A percentile compares a stretch with the other conserved stretches of the same genome.
phyloP scores from a whole-genome alignment of 176 grass and related monocot genomes.

The Triticum urartu region DNA sequence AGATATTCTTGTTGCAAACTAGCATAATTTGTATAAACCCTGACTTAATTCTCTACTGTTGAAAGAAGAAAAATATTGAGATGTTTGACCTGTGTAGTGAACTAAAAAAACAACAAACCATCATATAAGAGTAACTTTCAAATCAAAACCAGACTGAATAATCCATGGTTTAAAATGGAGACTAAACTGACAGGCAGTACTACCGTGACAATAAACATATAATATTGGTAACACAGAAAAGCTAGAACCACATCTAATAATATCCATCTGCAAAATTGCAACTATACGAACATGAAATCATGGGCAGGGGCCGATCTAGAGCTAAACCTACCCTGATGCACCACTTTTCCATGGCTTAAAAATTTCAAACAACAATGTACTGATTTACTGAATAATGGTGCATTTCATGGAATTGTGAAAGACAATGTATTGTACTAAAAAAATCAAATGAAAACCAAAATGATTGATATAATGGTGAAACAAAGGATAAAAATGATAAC shows the following conservation, averaged over 20 bases:
- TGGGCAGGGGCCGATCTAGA: not conserved
- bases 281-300: not conserved
- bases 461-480: not conserved
- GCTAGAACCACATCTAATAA: not conserved
- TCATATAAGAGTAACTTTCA: not conserved
- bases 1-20: not conserved
- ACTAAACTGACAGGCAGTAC: not conserved
- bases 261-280: not conserved
- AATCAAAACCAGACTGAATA: not conserved
- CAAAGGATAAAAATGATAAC: not conserved
- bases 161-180: not conserved
- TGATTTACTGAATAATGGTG: not conserved
- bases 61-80: not conserved
- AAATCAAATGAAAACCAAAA: not conserved
- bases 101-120: not conserved
- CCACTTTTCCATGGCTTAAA: not conserved
- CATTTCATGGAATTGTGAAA: not conserved
- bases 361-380: not conserved
- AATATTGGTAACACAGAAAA: not conserved
- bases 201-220: not conserved
- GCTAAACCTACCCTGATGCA: not conserved
- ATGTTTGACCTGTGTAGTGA: constrained; percentile 15
- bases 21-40: not conserved
- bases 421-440: not conserved
- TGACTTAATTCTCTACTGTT: not conserved